Conservation (phyloP, 257 asterid genomes). For the Linderniella brevidens region DNA sequence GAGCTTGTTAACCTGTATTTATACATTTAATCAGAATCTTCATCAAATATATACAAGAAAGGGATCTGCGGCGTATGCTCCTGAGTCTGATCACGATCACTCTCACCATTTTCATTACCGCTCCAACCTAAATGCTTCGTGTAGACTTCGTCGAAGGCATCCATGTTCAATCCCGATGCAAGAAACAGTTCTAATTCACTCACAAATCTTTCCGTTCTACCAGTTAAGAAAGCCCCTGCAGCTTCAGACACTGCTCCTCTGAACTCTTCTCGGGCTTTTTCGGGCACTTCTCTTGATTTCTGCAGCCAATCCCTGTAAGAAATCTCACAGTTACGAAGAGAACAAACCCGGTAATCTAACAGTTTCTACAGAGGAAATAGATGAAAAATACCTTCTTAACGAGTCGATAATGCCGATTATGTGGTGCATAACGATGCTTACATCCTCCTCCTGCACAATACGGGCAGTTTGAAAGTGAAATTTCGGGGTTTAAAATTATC, state of each 20-base stretch:
- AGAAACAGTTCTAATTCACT: conserved; percentile 51
- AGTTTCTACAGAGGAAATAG: too few species aligned
- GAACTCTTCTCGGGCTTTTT: conserved; percentile 30
- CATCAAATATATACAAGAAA: conserved; percentile 47
- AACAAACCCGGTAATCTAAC: too few species aligned
- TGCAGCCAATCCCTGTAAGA: conserved; percentile 37
- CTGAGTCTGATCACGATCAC: conserved; percentile 18
- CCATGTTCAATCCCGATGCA: conserved; percentile 54
- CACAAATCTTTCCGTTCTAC: conserved; percentile 47
- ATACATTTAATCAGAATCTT: conserved; percentile 18
- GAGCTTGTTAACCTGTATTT: too few species aligned
- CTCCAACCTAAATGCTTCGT: conserved; percentile 46
- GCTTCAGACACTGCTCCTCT: conserved; percentile 30
- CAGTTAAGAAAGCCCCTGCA: conserved; percentile 40
- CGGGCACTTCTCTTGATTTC: conserved; percentile 15
- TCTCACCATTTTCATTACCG: conserved; percentile 17
- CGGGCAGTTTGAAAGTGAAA: conserved; percentile 3
- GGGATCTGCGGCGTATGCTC: conserved; percentile 18
- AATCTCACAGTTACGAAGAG: background rate
- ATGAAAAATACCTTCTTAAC: conserved; percentile 51
- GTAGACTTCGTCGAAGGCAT: conserved; percentile 50
- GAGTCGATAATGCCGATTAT: conserved; percentile 46
- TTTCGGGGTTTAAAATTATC: background rate
- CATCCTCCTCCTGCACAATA: conserved; percentile 57
- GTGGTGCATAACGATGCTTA: conserved; percentile 57